These are phyloP conservation scores for Cordyceps farinosa DNA, from an alignment of 2,329 filamentous ascomycete genomes.

Conservation along the genomic window DNA sequence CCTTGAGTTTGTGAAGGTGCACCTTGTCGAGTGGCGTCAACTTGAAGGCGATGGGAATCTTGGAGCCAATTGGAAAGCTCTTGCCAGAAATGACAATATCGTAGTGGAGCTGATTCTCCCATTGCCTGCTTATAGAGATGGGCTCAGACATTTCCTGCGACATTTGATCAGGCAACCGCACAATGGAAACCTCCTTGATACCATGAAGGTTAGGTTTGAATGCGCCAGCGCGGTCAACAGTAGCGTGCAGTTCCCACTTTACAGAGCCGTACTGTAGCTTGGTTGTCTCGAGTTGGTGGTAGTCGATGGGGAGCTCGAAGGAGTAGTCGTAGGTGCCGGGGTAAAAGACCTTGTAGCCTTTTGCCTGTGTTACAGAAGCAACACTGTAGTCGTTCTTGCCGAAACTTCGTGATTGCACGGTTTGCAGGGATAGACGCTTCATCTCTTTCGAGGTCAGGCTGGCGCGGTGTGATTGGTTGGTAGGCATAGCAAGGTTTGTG, in stretches of 20 bases:
- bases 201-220: constrained; percentile 87
- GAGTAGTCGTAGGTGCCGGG: constrained; percentile 66
- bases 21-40: constrained; percentile 90
- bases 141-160: constrained; percentile 89
- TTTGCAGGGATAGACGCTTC: constrained; percentile 71
- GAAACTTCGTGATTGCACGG: constrained; percentile 81
- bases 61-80: constrained; percentile 83
- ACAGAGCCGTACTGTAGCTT: constrained; percentile 83
- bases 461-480: constrained; percentile 26
- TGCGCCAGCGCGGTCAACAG: constrained; percentile 79
- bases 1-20: constrained; percentile 87
- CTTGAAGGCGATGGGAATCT: constrained; percentile 91
- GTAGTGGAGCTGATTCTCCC: constrained; percentile 94
- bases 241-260: constrained; percentile 82
- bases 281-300: constrained; percentile 83
- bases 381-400: constrained; percentile 71
- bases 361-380: constrained; percentile 55
- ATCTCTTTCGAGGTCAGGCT: constrained; percentile 45
- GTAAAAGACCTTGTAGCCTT: constrained; percentile 81
- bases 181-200: constrained; percentile 74
- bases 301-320: constrained; percentile 87
- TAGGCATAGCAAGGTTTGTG: constrained; percentile 29
- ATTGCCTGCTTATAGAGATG: constrained; percentile 87
- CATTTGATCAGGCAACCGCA: constrained; percentile 80
- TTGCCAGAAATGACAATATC: constrained; percentile 96